A percentile compares a stretch with the other conserved stretches of the same genome.
Conservation (phyloP, 192 early-diverging fungal genomes). For the Polychytrium aggregatum region DNA sequence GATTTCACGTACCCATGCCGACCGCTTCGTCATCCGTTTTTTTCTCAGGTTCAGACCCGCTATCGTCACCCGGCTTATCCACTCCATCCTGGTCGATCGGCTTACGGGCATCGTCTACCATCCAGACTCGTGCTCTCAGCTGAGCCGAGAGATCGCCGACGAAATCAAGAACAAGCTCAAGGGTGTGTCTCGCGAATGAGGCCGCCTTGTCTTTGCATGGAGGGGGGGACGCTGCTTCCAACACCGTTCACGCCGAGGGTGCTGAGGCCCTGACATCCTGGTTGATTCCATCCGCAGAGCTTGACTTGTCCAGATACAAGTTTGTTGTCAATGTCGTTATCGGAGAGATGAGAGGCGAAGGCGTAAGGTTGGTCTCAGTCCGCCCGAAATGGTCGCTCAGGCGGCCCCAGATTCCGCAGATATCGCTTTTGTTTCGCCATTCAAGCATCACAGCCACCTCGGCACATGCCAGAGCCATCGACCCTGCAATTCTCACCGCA, state of each 20-base stretch:
- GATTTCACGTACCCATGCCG: neutral
- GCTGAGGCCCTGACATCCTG: conserved; percentile 1
- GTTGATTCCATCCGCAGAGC: conserved; percentile 16
- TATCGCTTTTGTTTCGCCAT: too few species aligned
- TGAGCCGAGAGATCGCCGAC: conserved; percentile 44
- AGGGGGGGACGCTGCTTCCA: neutral
- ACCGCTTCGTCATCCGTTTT: too few species aligned
- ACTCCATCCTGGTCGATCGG: conserved; percentile 31
- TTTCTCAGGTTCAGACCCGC: conserved; percentile 37
- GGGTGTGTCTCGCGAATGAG: conserved; percentile 12
- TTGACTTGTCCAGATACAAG: conserved; percentile 43
- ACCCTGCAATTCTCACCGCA: neutral
- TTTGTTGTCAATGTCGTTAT: conserved; percentile 47
- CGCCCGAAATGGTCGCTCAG: neutral
- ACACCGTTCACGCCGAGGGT: too few species aligned
- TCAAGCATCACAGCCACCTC: too few species aligned
- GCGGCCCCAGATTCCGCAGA: too few species aligned
- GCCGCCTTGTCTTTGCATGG: neutral
- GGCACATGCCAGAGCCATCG: too few species aligned
- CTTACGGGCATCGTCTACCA: conserved; percentile 32
- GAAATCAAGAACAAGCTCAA: conserved; percentile 47
- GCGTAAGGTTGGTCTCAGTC: conserved; percentile 26
- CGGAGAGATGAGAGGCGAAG: conserved; percentile 51
- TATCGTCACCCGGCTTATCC: conserved; percentile 28
- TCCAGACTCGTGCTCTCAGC: conserved; percentile 38